Evolutionary conservation across 2,329 filamentous ascomycete genomes (phyloP).

Genomic region (Septoria linicola): DNA sequence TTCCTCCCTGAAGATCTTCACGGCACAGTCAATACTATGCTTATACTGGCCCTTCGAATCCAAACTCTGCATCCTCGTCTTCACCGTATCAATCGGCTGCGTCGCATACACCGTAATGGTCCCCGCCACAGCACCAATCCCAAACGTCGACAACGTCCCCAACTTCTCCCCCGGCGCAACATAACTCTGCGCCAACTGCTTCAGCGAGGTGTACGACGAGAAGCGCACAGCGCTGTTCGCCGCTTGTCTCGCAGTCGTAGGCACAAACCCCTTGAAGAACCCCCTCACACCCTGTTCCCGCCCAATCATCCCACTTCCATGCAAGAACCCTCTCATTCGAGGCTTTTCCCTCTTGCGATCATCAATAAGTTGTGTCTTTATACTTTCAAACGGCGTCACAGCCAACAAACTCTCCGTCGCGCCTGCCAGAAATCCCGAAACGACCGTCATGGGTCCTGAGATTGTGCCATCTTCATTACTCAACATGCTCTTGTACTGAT

Average conservation of each 20-base stretch:
- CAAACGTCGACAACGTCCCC: conserved; percentile 82
- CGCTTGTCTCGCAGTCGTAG: conserved; percentile 89
- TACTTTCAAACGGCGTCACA: conserved; percentile 95
- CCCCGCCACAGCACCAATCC: conserved; percentile 82
- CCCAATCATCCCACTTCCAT: conserved; percentile 83
- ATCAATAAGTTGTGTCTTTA: conserved; percentile 98
- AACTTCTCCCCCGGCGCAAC: conserved; percentile 93
- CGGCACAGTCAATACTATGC: conserved; percentile 81
- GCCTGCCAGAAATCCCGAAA: conserved; percentile 91
- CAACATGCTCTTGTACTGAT: conserved; percentile 84
- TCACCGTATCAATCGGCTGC: conserved; percentile 84
- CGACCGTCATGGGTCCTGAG: conserved; percentile 83
- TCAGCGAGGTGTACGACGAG: conserved; percentile 87
- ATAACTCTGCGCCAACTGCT: conserved; percentile 89
- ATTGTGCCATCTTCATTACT: conserved; percentile 83
- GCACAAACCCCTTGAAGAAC: conserved; percentile 96
- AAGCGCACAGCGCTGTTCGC: conserved; percentile 93
- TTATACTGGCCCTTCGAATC: conserved; percentile 78
- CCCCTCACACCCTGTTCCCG: conserved; percentile 83
- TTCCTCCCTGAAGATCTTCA: conserved; percentile 82
- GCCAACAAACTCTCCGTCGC: conserved; percentile 91
- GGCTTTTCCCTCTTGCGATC: conserved; percentile 85
- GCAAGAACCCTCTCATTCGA: conserved; percentile 85
- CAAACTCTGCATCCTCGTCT: conserved; percentile 96
- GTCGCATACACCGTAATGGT: conserved; percentile 79